Evolutionary conservation across 2,329 filamentous ascomycete species (phyloP).

Genomic region (Graphilbum fragrans): DNA sequence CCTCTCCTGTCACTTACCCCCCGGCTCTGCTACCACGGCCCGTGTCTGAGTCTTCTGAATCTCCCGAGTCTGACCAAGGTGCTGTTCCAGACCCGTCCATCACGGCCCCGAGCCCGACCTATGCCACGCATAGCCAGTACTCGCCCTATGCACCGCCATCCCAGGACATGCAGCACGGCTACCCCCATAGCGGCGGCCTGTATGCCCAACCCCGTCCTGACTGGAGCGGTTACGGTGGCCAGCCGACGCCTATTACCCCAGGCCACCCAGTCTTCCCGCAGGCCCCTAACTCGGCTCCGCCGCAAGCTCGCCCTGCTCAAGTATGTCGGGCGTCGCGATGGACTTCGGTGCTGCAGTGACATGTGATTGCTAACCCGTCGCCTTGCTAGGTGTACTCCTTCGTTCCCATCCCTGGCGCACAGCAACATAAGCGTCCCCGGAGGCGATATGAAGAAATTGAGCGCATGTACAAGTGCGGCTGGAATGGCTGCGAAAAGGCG

Average conservation of each 20-base stretch:
- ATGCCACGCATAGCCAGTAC: conserved; percentile 57
- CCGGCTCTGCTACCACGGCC: too few species aligned
- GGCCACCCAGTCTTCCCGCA: conserved; percentile 43
- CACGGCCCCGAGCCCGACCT: conserved; percentile 83
- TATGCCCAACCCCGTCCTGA: conserved; percentile 63
- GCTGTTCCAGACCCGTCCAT: conserved; percentile 99
- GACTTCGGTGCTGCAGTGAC: not conserved
- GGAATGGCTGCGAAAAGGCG: conserved; percentile 96
- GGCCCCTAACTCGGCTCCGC: conserved; percentile 40
- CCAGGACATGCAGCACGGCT: conserved; percentile 76
- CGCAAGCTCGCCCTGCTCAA: conserved; percentile 45
- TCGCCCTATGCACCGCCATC: conserved; percentile 75
- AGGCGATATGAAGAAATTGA: conserved; percentile 96
- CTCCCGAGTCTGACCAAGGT: conserved; percentile 94
- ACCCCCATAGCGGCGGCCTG: conserved; percentile 50
- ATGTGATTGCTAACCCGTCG: too few species aligned
- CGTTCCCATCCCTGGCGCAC: conserved; percentile 89
- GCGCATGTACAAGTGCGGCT: conserved; percentile 99
- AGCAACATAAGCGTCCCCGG: conserved; percentile 92
- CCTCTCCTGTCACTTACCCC: too few species aligned
- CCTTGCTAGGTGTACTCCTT: conserved; percentile 81
- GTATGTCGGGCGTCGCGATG: conserved; percentile 28
- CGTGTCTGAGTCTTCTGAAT: too few species aligned
- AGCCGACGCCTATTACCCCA: conserved; percentile 35
- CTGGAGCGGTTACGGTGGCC: conserved; percentile 56